A percentile compares a stretch with the other conserved stretches of the same genome.
These are phyloP conservation scores for Trichoderma parareesei DNA, from an alignment of 495 filamentous ascomycete genomes.

Conservation along the genomic window DNA sequence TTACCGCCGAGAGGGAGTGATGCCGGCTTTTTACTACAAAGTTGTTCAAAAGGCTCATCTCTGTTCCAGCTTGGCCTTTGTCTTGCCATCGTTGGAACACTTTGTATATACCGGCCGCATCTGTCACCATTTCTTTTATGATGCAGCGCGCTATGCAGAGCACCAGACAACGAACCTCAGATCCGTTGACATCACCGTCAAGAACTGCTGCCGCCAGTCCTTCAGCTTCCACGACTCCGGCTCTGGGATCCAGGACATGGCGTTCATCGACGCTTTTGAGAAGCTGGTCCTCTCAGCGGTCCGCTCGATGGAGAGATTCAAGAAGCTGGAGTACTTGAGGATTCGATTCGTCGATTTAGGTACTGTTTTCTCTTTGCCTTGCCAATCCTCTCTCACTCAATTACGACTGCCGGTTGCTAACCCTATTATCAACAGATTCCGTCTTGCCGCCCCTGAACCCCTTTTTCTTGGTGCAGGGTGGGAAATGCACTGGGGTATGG, in stretches of 20 bases:
- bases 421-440: constrained; percentile 31
- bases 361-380: constrained; percentile 9
- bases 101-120: constrained; percentile 60
- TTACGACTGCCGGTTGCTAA: too few relatives aligned
- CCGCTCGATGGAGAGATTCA: constrained; percentile 45
- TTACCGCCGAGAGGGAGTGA: constrained; percentile 49
- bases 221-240: constrained; percentile 46
- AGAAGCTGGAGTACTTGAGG: constrained; percentile 47
- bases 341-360: constrained; percentile 68
- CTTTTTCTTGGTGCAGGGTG: constrained; percentile 51
- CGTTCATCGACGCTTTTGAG: constrained; percentile 61
- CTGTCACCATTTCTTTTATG: constrained; percentile 51
- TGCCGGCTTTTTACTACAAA: constrained; percentile 46
- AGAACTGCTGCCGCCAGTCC: constrained; percentile 56
- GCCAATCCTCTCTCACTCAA: too few relatives aligned
- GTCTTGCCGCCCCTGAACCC: constrained; percentile 54
- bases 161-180: constrained; percentile 42
- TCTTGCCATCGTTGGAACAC: constrained; percentile 51
- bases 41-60: constrained; percentile 46
- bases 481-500: constrained; percentile 58
- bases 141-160: constrained; percentile 32
- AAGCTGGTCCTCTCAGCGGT: constrained; percentile 52
- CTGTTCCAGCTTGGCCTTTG: constrained; percentile 46
- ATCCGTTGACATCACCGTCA: constrained; percentile 60
- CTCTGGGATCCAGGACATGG: constrained; percentile 57